Conservation (phyloP, 495 filamentous ascomycete species). For the Acidiella bohemica region DNA sequence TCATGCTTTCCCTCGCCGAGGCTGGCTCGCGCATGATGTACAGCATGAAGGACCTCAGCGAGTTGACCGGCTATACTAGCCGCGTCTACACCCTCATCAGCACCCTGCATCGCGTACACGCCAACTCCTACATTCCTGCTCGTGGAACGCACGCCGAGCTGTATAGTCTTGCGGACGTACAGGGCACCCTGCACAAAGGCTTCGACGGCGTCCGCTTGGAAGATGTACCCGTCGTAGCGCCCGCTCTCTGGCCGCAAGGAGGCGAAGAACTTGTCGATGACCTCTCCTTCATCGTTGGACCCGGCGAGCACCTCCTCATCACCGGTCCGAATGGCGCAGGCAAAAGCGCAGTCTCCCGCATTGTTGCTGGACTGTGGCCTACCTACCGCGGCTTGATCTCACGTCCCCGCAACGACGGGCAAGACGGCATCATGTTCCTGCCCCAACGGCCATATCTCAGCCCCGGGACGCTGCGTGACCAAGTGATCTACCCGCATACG, state of each 20-base stretch:
- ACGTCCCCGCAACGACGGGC: constrained; percentile 62
- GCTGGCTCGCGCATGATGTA: constrained; percentile 99
- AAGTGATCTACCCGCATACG: constrained; percentile 95
- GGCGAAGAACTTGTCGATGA: constrained; percentile 85
- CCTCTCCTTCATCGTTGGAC: constrained; percentile 71
- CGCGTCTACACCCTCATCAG: constrained; percentile 91
- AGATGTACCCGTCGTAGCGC: constrained; percentile 84
- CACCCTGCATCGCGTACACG: constrained; percentile 86
- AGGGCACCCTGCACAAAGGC: constrained; percentile 83
- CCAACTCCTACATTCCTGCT: constrained; percentile 64
- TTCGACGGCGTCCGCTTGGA: constrained; percentile 92
- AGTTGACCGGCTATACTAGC: constrained; percentile 88
- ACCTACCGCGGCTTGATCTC: constrained; percentile 85
- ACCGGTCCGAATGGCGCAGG: constrained; percentile 92
- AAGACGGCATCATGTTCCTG: constrained; percentile 95
- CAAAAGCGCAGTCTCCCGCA: constrained; percentile 77
- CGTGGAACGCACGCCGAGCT: constrained; percentile 58
- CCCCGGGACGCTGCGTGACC: constrained; percentile 88
- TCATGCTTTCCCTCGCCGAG: constrained; percentile 96
- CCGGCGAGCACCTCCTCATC: constrained; percentile 86
- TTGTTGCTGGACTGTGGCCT: constrained; percentile 91
- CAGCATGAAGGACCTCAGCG: constrained; percentile 93
- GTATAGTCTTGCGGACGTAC: constrained; percentile 77
- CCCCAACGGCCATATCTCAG: constrained; percentile 89
- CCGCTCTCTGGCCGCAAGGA: constrained; percentile 65